Evolutionary conservation across 139 green algal species (phyloP), one percentile per base, ranked within the genome.

Genomic region (Chlorella sorokiniana): DNA sequence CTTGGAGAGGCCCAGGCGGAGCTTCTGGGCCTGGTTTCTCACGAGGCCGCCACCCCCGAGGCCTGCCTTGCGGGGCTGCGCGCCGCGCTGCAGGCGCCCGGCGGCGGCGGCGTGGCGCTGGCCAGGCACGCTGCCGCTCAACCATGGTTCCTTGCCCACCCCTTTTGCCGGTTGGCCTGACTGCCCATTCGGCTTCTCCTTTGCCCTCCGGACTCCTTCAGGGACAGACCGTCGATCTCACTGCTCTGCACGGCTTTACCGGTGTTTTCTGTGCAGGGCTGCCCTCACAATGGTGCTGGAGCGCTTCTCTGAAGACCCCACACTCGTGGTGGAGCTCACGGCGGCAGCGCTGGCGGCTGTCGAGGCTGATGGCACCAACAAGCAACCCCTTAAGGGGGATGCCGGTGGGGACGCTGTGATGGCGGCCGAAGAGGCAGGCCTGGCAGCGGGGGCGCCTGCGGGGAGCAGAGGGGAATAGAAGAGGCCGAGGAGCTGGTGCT

Each of bases 281-380:
- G 81, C 81, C 3, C 72, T 86, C n/a, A 25, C 38, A n/a, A 44
- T 72, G 54, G 72, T 73, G 59, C 71, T 83, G 38, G 81, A 86
- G 52, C 52, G 68, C 5, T 83, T 83, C 51, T 62, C 75, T 1
- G 75, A 81, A 18, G 75, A 81, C 59, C 75, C 75, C 3, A 38
- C 16, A 3, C 20, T 81, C n/a, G 59, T 41, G 31, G 75, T 72
- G 40, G 75, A 81, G 59, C 59, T 81, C 33, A 63, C 37, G 20
- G 62, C 14, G 6, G 33, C 76, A 5, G 76, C 63, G 1, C 76
- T 72, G 16, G 44, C 41, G 38, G 73, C 56, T 22, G 54, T 29
- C 8, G 37, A 16, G 18, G 35, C 45, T 45, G 72, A 51, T 27
- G 51, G 18, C 14, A 40, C n/a, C 44, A n/a, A 9, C 65, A 42